Evolutionary conservation across 495 filamentous ascomycete species (phyloP).

Genomic region (Xeromyces bisporus): DNA sequence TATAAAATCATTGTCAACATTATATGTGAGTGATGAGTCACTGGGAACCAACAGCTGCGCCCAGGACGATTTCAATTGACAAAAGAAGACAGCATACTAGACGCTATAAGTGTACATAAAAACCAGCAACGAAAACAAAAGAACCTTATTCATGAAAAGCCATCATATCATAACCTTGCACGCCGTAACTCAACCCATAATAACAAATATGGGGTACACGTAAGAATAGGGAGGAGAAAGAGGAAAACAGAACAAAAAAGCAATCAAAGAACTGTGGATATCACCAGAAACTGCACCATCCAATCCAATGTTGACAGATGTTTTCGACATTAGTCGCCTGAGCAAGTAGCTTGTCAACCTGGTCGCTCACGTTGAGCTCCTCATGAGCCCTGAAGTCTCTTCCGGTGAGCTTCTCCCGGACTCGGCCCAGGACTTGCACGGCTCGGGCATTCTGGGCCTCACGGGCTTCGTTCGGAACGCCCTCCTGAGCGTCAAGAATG

Average conservation of each 20-base stretch:
- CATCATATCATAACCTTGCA: too few relatives aligned
- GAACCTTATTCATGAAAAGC: too few relatives aligned
- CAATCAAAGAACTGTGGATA: conserved; percentile 3
- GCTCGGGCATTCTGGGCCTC: conserved; percentile 90
- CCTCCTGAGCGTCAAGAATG: conserved; percentile 32
- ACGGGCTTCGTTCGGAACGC: conserved; percentile 32
- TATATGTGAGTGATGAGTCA: too few relatives aligned
- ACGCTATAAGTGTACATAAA: too few relatives aligned
- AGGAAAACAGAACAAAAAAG: conserved; percentile 5
- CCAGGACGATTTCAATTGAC: too few relatives aligned
- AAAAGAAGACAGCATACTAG: too few relatives aligned
- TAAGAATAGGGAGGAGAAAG: conserved; percentile 1
- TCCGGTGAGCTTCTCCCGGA: conserved; percentile 85
- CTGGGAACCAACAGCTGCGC: too few relatives aligned
- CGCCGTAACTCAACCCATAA: too few relatives aligned
- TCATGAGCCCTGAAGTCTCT: conserved; percentile 46
- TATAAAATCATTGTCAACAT: too few relatives aligned
- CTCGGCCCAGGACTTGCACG: conserved; percentile 75
- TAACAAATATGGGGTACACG: too few relatives aligned
- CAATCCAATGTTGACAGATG: conserved; percentile 96
- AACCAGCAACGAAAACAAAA: too few relatives aligned
- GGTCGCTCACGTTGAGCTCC: conserved; percentile 70
- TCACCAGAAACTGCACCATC: conserved; percentile 93
- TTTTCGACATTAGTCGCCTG: conserved; percentile 96
- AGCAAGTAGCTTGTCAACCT: conserved; percentile 83